Evolutionary conservation across 352 stramenopile genomes (phyloP).

Genomic region (Globisporangium nagaii): DNA sequence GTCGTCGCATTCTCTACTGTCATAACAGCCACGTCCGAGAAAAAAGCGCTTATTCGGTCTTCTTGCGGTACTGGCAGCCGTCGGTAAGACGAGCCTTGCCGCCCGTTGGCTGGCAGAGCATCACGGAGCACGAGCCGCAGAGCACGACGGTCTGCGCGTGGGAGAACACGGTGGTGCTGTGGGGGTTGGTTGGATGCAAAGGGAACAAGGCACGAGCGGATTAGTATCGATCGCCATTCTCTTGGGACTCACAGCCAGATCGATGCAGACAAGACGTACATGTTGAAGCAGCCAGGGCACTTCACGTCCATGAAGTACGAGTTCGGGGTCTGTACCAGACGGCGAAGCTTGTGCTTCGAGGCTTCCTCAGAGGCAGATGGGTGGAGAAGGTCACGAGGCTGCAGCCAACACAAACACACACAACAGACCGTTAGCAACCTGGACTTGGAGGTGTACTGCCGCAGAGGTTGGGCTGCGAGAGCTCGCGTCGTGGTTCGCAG

Average conservation of each 20-base stretch:
- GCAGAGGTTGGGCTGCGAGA: too few species aligned
- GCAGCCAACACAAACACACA: neutral
- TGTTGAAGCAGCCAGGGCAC: slow-evolving; percentile 99
- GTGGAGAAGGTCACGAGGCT: slow-evolving; percentile 96
- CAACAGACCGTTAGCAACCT: slow-evolving; percentile 10
- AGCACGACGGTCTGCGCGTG: slow-evolving; percentile 98
- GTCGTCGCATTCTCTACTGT: slow-evolving; percentile 35
- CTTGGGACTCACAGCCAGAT: neutral
- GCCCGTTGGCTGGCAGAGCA: slow-evolving; percentile 98
- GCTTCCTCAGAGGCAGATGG: slow-evolving; percentile 93
- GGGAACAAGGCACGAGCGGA: neutral
- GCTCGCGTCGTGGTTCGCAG: too few species aligned
- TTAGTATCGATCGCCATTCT: neutral
- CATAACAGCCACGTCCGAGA: slow-evolving; percentile 10
- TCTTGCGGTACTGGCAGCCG: slow-evolving; percentile 99
- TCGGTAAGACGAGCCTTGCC: slow-evolving; percentile 98
- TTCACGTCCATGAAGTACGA: slow-evolving; percentile 99
- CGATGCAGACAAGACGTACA: slow-evolving; percentile 40
- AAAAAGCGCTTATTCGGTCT: slow-evolving; percentile 93
- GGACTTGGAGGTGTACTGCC: neutral
- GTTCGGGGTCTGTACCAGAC: slow-evolving; percentile 99
- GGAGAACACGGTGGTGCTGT: slow-evolving; percentile 97
- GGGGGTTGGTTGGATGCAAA: neutral
- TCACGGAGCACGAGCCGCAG: slow-evolving; percentile 96
- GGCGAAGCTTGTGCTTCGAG: slow-evolving; percentile 99